These are phyloP conservation scores for Narthecium ossifragum DNA, from an alignment of 106 monocot genomes.

Conservation along the genomic window DNA sequence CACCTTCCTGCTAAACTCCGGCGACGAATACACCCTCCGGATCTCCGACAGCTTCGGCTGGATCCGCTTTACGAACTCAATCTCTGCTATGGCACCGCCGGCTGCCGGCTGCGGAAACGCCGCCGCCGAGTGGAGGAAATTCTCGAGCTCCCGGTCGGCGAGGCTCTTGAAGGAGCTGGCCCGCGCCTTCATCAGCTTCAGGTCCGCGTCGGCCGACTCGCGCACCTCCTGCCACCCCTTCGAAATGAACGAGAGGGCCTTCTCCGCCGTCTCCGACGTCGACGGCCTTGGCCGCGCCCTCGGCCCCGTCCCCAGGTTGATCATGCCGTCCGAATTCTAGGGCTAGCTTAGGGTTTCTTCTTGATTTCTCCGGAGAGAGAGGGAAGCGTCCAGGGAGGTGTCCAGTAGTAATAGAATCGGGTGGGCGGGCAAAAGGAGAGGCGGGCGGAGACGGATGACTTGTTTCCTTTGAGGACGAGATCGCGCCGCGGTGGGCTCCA, in stretches of 20 bases:
- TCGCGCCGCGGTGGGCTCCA: neutral
- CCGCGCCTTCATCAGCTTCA: slow-evolving; percentile 66
- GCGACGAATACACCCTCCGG: slow-evolving; percentile 67
- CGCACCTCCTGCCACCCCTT: slow-evolving; percentile 86
- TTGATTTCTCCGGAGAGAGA: too few species aligned
- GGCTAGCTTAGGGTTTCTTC: slow-evolving; percentile 15
- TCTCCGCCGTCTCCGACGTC: slow-evolving; percentile 53
- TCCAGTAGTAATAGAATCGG: neutral
- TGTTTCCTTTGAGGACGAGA: neutral
- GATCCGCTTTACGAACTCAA: slow-evolving; percentile 84
- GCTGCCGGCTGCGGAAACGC: slow-evolving; percentile 17
- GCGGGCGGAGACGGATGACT: slow-evolving; percentile 1
- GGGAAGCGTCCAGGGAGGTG: too few species aligned
- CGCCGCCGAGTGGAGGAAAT: slow-evolving; percentile 54
- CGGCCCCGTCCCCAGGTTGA: slow-evolving; percentile 47
- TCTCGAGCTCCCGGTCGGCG: slow-evolving; percentile 96
- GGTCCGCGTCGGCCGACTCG: slow-evolving; percentile 75
- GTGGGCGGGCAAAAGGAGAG: neutral
- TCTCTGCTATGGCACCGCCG: slow-evolving; percentile 47
- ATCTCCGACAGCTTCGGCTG: slow-evolving; percentile 79
- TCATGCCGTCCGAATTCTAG: slow-evolving; percentile 9
- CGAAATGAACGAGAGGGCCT: slow-evolving; percentile 74
- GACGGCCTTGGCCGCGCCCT: slow-evolving; percentile 25
- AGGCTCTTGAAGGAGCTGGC: slow-evolving; percentile 62
- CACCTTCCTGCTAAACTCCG: slow-evolving; percentile 39